A percentile compares a stretch with the other conserved stretches of the same genome.
Conservation (phyloP, 2,329 filamentous ascomycete genomes). For the Diaporthe nobilis region DNA sequence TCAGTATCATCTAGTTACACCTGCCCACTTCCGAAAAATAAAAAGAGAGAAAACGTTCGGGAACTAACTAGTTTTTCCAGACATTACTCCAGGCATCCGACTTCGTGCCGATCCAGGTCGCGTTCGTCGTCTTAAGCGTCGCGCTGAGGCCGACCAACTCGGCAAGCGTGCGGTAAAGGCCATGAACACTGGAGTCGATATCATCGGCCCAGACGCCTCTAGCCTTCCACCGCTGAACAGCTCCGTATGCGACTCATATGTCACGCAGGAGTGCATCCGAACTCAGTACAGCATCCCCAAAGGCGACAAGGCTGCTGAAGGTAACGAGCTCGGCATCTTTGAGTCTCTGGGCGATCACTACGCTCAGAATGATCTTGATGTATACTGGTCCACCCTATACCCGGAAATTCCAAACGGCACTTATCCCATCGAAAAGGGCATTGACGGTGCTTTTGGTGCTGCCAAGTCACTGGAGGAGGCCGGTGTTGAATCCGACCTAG, state of each 20-base stretch:
- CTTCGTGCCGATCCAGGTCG: slow-evolving; percentile 49
- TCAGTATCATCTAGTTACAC: background rate
- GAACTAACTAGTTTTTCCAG: slow-evolving; percentile 45
- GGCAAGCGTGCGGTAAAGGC: slow-evolving; percentile 35
- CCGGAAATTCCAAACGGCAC: slow-evolving; percentile 48
- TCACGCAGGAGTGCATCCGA: slow-evolving; percentile 43
- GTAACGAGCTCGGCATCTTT: slow-evolving; percentile 43
- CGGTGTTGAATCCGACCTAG: slow-evolving; percentile 59
- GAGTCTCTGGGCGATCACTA: slow-evolving; percentile 41
- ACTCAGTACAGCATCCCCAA: slow-evolving; percentile 42
- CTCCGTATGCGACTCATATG: slow-evolving; percentile 39
- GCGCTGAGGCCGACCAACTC: slow-evolving; percentile 31
- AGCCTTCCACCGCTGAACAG: slow-evolving; percentile 31
- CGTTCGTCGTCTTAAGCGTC: slow-evolving; percentile 36
- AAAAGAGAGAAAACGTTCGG: accelerated
- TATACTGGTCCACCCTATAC: slow-evolving; percentile 42
- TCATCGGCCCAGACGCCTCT: slow-evolving; percentile 23
- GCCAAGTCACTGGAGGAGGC: slow-evolving; percentile 32
- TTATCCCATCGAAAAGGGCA: slow-evolving; percentile 46
- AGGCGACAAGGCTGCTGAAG: slow-evolving; percentile 38
- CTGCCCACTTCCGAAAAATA: accelerated
- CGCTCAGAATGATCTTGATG: slow-evolving; percentile 40
- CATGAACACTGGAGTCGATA: slow-evolving; percentile 34
- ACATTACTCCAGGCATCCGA: slow-evolving; percentile 67
- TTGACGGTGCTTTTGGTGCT: slow-evolving; percentile 47